Base-by-base conservation (phyloP, 371 early-diverging fungal species). In the Dichotomocladium elegans region DNA sequence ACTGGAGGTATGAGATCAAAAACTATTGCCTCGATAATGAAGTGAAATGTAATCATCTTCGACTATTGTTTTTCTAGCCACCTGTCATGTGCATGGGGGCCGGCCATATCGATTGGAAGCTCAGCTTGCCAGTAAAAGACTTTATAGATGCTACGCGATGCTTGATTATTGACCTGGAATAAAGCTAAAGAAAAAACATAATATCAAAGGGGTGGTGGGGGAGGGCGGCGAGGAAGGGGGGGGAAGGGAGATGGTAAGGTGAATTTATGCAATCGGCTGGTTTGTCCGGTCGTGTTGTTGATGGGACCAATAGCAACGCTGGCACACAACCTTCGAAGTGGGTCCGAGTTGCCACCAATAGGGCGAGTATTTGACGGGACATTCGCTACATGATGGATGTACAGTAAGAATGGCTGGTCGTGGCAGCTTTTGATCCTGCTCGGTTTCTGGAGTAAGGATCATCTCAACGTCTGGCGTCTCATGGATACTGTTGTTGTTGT, bases 21-120 rank as follows among this genome's bases (percentile, higher is more conserved):
- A 46, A 15, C 28, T 35, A 11, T 2, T 42, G 14, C 4, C 44
- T 3, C 12, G 4, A 7, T 51, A n/a, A n/a, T n/a, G n/a, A n/a
- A n/a, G n/a, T n/a, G n/a, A n/a, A n/a, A n/a, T 4, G 21, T 25
- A 22, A 12, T 21, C 26, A 34, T 24, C 11, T 8, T 42, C 24
- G 7, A 2, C 4, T 34, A n/a, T 35, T 48, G 10, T 33, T 34
- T 33, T 19, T 46, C 3, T 64, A 82, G 77, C 95, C 95, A 2
- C 79, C 86, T 3, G 73, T 94, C 3, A 60, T 92, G 14, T 92
- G 75, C 58, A 69, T 94, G n/a, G 95, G 95, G 21, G 92, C 89
- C 27, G 95, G 95, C 0, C 90, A 94, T 66, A 69, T 87, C 7
- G 93, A 95, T 60, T 93, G 89, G 88, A 95, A 95, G 61, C 58